Base-by-base conservation (phyloP, 495 filamentous ascomycete genomes). In the Oleoguttula mirabilis region DNA sequence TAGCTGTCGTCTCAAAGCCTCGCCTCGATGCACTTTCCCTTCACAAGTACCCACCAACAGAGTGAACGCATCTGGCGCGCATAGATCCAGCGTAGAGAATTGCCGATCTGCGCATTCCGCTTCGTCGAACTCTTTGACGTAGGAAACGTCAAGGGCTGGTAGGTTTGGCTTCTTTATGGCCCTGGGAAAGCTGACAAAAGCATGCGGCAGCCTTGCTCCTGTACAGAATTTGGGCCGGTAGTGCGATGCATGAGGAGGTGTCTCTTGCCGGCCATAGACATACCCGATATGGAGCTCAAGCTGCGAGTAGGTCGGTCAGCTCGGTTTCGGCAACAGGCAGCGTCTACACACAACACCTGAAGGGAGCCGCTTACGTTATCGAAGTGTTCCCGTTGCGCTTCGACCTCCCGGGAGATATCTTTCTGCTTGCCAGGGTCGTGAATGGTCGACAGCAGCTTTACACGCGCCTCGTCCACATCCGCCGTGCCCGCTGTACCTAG, bases 241-340 rank as follows among this genome's bases (percentile, higher is more conserved):
- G 0, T 48, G 22, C 2, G 57, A 62, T 7, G 59, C 60, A 36
- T 54, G 49, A 2, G 25, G 7, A 1, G 61, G 61, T 12, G 54
- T 57, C n/a, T 49, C 23, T 1, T 10, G 15, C 27, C 56, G 49
- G 0, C 60, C 62, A 37, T 65, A 61, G 0, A 62, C 36, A 28
- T 62, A 63, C 14, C 59, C 59, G 28, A 65, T 60, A 32, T 65
- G 62, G 0, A 65, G 47, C 1, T 55, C 50, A 6, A 62, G 53
- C 39, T 42, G 39, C 10, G 7, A 20, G 6, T 42, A 8, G 20
- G 41, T 38, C n/a, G n/a, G n/a, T n/a, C n/a, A n/a, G n/a, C n/a
- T n/a, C n/a, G n/a, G n/a, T n/a, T n/a, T n/a, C n/a, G n/a, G n/a
- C n/a, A n/a, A n/a, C n/a, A n/a, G n/a, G n/a, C n/a, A n/a, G n/a